Evolutionary conservation across 202 grass and related monocot genomes (phyloP).

Genomic region (Panicum virgatum): DNA sequence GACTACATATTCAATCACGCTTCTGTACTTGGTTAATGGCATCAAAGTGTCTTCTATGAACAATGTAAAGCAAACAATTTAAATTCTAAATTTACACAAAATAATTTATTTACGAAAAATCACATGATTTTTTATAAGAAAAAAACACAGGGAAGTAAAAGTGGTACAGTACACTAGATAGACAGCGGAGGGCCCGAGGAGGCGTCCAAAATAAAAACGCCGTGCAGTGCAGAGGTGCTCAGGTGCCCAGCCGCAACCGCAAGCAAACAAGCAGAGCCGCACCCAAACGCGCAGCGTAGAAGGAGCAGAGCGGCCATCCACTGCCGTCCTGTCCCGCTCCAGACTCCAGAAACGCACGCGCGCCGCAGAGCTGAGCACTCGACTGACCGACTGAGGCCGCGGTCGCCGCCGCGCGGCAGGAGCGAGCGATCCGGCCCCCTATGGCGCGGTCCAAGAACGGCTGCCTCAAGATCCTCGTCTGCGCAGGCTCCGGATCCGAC

Average conservation of each 20-base stretch:
- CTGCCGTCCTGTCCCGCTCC: constrained; percentile 29
- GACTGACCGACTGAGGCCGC: constrained; percentile 14
- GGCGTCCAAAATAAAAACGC: constrained; percentile 29
- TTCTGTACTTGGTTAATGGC: not conserved
- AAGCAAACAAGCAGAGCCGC: constrained; percentile 34
- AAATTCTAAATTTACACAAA: not conserved
- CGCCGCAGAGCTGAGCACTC: not conserved
- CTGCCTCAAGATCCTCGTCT: constrained; percentile 90
- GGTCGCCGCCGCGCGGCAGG: not conserved
- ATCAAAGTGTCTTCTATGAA: not conserved
- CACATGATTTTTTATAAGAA: not conserved
- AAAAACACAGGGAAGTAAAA: not conserved
- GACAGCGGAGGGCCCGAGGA: constrained; percentile 23
- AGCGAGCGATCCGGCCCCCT: not conserved
- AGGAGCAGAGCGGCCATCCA: constrained; percentile 6
- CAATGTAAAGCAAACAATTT: not conserved
- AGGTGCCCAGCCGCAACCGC: no score
- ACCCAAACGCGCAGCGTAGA: not conserved
- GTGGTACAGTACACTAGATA: no score
- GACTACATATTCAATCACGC: no score
- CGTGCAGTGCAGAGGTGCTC: not conserved
- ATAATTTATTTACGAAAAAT: not conserved
- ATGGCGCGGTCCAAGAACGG: constrained; percentile 82
- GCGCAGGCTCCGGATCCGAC: constrained; percentile 66
- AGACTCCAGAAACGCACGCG: constrained; percentile 41